A percentile compares a stretch with the other conserved stretches of the same genome.
phyloP scores from a whole-genome alignment of 2,329 filamentous ascomycete species.

The Xylariaceae sp. region DNA sequence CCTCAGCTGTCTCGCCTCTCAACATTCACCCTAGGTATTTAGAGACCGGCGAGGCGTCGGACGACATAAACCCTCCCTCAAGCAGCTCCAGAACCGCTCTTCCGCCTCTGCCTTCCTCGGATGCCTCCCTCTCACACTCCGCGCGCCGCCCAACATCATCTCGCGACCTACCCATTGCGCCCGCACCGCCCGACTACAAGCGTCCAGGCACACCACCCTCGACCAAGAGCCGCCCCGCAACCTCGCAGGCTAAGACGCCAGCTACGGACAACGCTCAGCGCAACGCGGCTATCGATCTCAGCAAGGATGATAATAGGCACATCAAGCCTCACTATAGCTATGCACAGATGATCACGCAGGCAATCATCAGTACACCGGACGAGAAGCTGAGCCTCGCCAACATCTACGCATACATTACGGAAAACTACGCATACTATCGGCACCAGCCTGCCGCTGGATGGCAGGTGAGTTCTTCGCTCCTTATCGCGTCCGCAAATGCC shows the following conservation, averaged over 20 bases:
- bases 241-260: conserved; percentile 39
- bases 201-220: conserved; percentile 61
- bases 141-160: conserved; percentile 32
- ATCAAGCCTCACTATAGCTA: conserved; percentile 97
- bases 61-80: conserved; percentile 42
- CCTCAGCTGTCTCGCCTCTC: conserved; percentile 65
- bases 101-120: conserved; percentile 27
- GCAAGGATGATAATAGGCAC: conserved; percentile 79
- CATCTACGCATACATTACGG: conserved; percentile 92
- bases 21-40: conserved; percentile 68
- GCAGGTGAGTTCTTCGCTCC: conserved; percentile 62
- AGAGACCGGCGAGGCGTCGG: conserved; percentile 67
- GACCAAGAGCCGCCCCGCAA: conserved; percentile 34
- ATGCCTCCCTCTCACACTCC: conserved; percentile 24
- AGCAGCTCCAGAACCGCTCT: conserved; percentile 29
- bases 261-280: conserved; percentile 38
- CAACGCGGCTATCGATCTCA: conserved; percentile 67
- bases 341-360: conserved; percentile 94
- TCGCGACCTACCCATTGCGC: conserved; percentile 48
- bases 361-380: conserved; percentile 81
- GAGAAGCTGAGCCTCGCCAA: conserved; percentile 87
- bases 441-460: conserved; percentile 75
- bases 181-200: conserved; percentile 59
- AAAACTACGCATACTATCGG: conserved; percentile 89
- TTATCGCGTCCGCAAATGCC: background rate